phyloP scores from a whole-genome alignment of 192 early-diverging fungal species.

The Gamsiella multidivaricata region DNA sequence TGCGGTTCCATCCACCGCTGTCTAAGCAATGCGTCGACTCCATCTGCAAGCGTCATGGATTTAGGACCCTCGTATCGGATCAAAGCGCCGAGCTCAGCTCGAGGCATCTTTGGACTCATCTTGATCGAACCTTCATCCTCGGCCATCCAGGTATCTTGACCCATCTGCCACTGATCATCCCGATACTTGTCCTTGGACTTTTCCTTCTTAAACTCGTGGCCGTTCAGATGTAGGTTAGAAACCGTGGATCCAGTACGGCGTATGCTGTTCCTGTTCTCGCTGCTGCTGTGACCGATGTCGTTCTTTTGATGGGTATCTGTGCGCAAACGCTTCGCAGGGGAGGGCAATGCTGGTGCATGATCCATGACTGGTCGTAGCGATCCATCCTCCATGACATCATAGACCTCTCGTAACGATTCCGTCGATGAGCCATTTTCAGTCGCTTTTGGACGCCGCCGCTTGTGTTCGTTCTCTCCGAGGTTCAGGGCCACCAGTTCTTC shows the following conservation, averaged over 20 bases:
- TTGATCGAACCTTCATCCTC: slow-evolving; percentile 5
- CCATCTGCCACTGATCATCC: background rate
- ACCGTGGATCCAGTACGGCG: too few relatives aligned
- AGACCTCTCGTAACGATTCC: slow-evolving; percentile 39
- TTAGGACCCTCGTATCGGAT: slow-evolving; percentile 48
- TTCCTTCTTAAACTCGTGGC: too few relatives aligned
- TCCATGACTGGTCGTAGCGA: slow-evolving; percentile 27
- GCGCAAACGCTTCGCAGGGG: slow-evolving; percentile 28
- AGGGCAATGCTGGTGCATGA: slow-evolving; percentile 32
- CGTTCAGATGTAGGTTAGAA: too few relatives aligned
- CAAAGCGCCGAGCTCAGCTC: slow-evolving; percentile 19
- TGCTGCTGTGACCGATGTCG: background rate
- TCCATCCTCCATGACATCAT: slow-evolving; percentile 39
- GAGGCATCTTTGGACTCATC: background rate
- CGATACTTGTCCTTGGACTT: background rate
- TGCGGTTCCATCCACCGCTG: background rate
- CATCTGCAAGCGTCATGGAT: slow-evolving; percentile 26
- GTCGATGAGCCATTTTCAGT: slow-evolving; percentile 1
- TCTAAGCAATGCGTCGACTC: slow-evolving; percentile 30
- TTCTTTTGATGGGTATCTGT: background rate
- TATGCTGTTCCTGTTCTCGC: background rate
- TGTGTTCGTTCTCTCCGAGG: slow-evolving; percentile 39
- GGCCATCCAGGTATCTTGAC: background rate
- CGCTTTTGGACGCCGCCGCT: slow-evolving; percentile 35
- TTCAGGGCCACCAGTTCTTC: slow-evolving; percentile 33